These are phyloP conservation scores for Teratosphaeria pseudoeucalypti DNA, from an alignment of 2,329 filamentous ascomycete genomes.

Conservation along the genomic window DNA sequence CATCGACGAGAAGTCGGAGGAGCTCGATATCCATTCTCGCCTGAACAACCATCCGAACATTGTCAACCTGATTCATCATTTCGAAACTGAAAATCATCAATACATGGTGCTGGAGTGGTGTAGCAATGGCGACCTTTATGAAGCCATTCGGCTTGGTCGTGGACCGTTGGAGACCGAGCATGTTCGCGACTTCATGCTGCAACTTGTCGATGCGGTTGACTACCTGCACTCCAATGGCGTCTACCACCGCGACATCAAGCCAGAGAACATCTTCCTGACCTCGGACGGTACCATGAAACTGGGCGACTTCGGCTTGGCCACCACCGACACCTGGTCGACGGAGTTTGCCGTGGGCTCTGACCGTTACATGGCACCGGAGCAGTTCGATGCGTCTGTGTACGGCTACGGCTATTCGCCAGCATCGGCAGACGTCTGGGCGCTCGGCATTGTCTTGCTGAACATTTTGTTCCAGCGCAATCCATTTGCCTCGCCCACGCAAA, in stretches of 20 bases:
- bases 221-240: constrained; percentile 86
- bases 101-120: constrained; percentile 96
- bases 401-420: constrained; percentile 73
- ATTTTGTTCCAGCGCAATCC: constrained; percentile 95
- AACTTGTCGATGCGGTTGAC: constrained; percentile 79
- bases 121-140: constrained; percentile 88
- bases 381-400: constrained; percentile 77
- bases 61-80: constrained; percentile 82
- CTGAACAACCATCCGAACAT: constrained; percentile 79
- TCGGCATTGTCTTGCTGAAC: constrained; percentile 93
- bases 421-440: constrained; percentile 91
- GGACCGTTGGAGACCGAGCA: constrained; percentile 92
- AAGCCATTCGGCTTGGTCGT: constrained; percentile 81
- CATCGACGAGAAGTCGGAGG: constrained; percentile 73
- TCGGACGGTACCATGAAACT: constrained; percentile 86
- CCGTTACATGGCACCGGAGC: constrained; percentile 97
- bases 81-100: constrained; percentile 81
- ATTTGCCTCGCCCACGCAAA: constrained; percentile 79
- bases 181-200: constrained; percentile 92
- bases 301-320: constrained; percentile 90
- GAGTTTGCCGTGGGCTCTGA: constrained; percentile 94
- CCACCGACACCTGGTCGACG: constrained; percentile 77
- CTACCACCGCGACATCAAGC: constrained; percentile 97
- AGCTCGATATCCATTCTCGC: constrained; percentile 66
- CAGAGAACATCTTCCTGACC: constrained; percentile 95